phyloP scores from a whole-genome alignment of 2,329 filamentous ascomycete genomes.

The Monosporascus sp. region DNA sequence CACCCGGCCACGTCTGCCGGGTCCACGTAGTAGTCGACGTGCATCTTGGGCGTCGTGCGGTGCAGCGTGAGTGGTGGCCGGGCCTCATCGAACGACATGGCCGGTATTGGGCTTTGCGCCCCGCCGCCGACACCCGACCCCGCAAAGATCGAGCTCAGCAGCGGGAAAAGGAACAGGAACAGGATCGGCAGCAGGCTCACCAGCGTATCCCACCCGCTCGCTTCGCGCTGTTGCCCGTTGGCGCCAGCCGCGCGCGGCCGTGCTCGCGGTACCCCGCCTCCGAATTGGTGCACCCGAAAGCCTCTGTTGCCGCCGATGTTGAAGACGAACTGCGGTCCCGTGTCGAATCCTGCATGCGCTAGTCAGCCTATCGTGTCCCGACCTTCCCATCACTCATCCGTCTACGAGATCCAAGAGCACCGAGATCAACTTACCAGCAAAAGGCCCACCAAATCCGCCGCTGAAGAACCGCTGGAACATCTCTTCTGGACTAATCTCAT shows the following conservation, averaged over 20 bases:
- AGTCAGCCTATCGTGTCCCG: neutral
- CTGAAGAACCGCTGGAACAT: conserved; percentile 97
- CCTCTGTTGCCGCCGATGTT: conserved; percentile 90
- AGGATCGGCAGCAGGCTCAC: conserved; percentile 81
- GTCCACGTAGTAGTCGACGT: conserved; percentile 81
- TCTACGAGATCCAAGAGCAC: neutral
- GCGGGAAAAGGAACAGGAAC: conserved; percentile 79
- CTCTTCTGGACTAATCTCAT: conserved; percentile 93
- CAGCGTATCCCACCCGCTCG: conserved; percentile 54
- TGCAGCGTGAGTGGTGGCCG: conserved; percentile 67
- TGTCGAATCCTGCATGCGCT: conserved; percentile 54
- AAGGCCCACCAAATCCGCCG: conserved; percentile 61
- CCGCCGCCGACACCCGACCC: conserved; percentile 30
- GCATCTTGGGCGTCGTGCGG: conserved; percentile 65
- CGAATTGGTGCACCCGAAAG: conserved; percentile 92
- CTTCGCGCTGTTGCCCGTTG: conserved; percentile 44
- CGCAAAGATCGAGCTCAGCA: conserved; percentile 76
- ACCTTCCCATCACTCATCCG: conserved; percentile 6
- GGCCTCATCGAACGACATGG: conserved; percentile 70
- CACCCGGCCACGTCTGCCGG: conserved; percentile 71
- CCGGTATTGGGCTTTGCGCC: conserved; percentile 53
- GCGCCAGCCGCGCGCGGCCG: conserved; percentile 62
- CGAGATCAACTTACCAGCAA: conserved; percentile 47
- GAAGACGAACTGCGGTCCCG: conserved; percentile 86
- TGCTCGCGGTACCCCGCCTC: conserved; percentile 69